Evolutionary conservation across 163 green algal species (phyloP).

Genomic region (Scenedesmus sp.): DNA sequence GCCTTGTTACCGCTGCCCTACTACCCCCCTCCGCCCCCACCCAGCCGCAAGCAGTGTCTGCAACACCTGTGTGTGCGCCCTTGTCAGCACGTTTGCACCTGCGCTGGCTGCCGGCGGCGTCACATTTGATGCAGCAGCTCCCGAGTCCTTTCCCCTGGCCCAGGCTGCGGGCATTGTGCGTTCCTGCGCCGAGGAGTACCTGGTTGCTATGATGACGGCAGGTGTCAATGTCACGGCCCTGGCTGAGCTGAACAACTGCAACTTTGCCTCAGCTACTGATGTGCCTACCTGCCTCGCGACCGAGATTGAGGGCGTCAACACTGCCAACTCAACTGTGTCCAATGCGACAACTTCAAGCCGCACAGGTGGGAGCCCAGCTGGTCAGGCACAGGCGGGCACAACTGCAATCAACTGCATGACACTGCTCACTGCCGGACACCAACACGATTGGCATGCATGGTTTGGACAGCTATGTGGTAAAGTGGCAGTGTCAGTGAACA

Average conservation of each 20-base stretch:
- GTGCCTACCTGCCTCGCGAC: conserved; percentile 4
- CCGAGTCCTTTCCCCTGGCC: conserved; percentile 30
- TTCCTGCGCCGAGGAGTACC: conserved; percentile 37
- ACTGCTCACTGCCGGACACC: no score
- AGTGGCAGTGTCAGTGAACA: no score
- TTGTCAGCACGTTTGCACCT: conserved; percentile 31
- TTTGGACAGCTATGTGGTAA: no score
- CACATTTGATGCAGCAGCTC: neutral
- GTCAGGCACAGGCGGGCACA: neutral
- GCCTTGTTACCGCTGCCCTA: neutral
- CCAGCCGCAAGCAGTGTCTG: conserved; percentile 4
- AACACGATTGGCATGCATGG: no score
- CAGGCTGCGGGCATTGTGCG: conserved; percentile 33
- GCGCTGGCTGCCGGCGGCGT: conserved; percentile 39
- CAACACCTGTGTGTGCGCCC: conserved; percentile 46
- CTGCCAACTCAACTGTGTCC: neutral
- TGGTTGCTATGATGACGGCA: conserved; percentile 42
- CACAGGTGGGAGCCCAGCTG: neutral
- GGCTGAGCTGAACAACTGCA: conserved; percentile 26
- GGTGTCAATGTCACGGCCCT: conserved; percentile 33
- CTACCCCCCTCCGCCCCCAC: neutral
- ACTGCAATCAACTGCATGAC: neutral
- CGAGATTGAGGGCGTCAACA: neutral
- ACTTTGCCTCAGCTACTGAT: neutral
- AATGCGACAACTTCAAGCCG: conserved; percentile 4